Base-by-base conservation (phyloP, 768 basidiomycete genomes). In the Neoboletus brunneissimus region DNA sequence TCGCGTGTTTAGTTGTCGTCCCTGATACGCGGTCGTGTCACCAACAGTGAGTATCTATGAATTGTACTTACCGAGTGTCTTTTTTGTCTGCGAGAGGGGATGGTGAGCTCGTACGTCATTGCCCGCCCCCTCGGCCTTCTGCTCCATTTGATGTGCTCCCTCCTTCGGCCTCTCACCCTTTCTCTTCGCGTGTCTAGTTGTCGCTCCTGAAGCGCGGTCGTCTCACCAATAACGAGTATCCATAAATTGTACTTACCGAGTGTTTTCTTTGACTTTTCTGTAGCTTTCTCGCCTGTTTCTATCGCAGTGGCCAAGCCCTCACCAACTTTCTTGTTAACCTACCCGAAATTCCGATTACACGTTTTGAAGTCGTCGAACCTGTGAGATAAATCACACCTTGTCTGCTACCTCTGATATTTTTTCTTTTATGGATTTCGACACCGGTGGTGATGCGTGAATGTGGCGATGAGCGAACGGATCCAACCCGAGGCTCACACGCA, bases 291-390 rank as follows among this genome's bases (percentile, higher is more conserved):
- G 16, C 74, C 78, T 22, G 66, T 73, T 58, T 77, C 79, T 51
- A 79, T 74, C 6, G 72, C 76, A 2, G 68, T 67, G 5, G 77
- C 77, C n/a, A 79, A 62, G 18, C 71, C 69, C 48, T 67, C 32
- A 4, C 77, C 78, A 22, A 75, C 71, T 25, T 66, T 68, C 60
- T 72, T 77, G 68, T 77, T 79, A 18, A 77, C 70, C 75, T 78
- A 53, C 32, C 37, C 32, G 37, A 44, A 11, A 12, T 45, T 1
- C 10, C n/a, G 29, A 57, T 20, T 29, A 37, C 16, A 46, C 22
- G 27, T 35, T 46, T 9, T 8, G 15, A 38, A 20, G 20, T 29
- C 35, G 18, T 25, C 8, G 13, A 16, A 12, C 5, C 10, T 12
- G 11, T 44, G n/a, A 23, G 23, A 55, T 5, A 29, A 35, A 15